These are phyloP conservation scores for Cercophora scortea DNA, from an alignment of 495 filamentous ascomycete genomes.

Conservation along the genomic window DNA sequence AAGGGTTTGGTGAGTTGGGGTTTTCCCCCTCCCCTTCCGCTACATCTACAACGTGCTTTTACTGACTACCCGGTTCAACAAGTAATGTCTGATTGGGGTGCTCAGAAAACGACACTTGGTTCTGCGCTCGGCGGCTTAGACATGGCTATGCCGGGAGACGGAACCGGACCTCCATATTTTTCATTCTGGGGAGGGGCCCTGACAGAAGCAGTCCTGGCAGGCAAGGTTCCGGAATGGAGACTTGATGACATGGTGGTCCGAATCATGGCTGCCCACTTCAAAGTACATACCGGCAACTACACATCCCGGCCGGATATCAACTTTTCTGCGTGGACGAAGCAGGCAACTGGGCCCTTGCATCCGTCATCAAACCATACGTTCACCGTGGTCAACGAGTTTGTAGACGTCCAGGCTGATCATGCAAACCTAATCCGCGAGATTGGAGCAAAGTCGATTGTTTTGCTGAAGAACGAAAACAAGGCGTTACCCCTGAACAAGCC, in stretches of 20 bases:
- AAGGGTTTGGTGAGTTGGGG: slow-evolving; percentile 49
- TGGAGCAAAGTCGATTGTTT: slow-evolving; percentile 49
- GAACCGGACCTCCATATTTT: slow-evolving; percentile 42
- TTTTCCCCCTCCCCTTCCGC: no score
- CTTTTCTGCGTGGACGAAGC: slow-evolving; percentile 78
- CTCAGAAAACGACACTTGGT: slow-evolving; percentile 71
- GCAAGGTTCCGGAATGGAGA: slow-evolving; percentile 66
- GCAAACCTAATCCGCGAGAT: slow-evolving; percentile 44
- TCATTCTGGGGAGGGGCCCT: slow-evolving; percentile 62
- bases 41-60: no score
- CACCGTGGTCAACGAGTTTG: slow-evolving; percentile 56
- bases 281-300: slow-evolving; percentile 64
- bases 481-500: slow-evolving; percentile 46
- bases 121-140: slow-evolving; percentile 78
- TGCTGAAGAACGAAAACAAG: slow-evolving; percentile 54
- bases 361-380: slow-evolving; percentile 49
- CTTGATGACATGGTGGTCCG: slow-evolving; percentile 87
- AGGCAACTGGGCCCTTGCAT: slow-evolving; percentile 63
- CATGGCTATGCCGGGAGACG: slow-evolving; percentile 94
- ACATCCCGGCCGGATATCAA: slow-evolving; percentile 55
- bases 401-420: slow-evolving; percentile 46
- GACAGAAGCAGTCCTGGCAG: slow-evolving; percentile 68
- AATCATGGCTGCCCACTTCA: slow-evolving; percentile 82
- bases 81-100: slow-evolving; percentile 86
- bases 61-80: not conserved